Percentiles rank a stretch among this genome's conserved stretches.
Evolutionary conservation across 2,329 filamentous ascomycete species (phyloP).

Genomic region (Colletotrichum tofieldiae): DNA sequence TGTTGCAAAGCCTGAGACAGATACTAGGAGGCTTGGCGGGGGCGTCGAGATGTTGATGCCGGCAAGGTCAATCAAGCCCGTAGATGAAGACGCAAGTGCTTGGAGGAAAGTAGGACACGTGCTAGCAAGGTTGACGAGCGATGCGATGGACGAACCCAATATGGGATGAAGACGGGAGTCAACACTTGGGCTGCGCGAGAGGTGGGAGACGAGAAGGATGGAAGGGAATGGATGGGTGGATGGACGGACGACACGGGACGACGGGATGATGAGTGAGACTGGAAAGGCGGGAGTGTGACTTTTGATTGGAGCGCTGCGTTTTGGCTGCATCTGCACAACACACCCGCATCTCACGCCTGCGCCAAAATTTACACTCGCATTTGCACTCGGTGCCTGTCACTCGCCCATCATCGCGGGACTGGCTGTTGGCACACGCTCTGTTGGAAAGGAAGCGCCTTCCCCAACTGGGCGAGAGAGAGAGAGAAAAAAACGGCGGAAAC

Average conservation of each 20-base stretch:
- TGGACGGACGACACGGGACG: conserved; percentile 3
- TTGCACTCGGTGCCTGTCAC: conserved; percentile 13
- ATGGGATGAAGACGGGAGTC: conserved; percentile 20
- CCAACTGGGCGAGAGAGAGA: conserved; percentile 13
- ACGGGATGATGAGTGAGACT: conserved; percentile 23
- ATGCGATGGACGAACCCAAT: conserved; percentile 13
- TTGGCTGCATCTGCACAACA: conserved; percentile 21
- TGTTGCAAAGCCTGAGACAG: conserved; percentile 31
- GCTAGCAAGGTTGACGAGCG: conserved; percentile 10
- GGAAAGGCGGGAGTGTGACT: conserved; percentile 12
- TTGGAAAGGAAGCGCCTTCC: conserved; percentile 16
- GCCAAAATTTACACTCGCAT: conserved; percentile 3
- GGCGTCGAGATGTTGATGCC: conserved; percentile 14
- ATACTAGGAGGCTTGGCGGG: conserved; percentile 1
- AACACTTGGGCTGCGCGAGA: conserved; percentile 19
- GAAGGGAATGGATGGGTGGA: conserved; percentile 22
- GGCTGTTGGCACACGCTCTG: not conserved
- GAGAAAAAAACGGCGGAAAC: not conserved
- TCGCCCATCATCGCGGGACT: conserved; percentile 21
- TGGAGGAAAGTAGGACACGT: not conserved
- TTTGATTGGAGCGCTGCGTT: conserved; percentile 33
- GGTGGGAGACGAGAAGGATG: conserved; percentile 10
- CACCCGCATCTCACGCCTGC: conserved; percentile 1
- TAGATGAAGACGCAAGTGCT: not conserved
- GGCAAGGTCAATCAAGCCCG: not conserved